Base-by-base conservation (phyloP, 2,329 filamentous ascomycete genomes). In the Akanthomyces muscarius region DNA sequence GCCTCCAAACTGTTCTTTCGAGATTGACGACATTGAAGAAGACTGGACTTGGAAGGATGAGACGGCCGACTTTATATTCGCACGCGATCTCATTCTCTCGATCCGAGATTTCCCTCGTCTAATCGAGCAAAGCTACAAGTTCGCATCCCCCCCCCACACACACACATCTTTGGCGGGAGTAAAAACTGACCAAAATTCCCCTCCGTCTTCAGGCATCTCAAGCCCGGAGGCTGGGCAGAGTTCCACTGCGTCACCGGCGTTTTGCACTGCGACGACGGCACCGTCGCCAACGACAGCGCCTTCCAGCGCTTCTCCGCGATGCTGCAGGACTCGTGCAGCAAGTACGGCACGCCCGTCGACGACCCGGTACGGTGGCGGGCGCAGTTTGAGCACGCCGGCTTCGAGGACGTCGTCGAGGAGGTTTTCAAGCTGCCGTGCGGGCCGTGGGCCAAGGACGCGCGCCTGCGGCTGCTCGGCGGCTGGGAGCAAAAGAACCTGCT, bases 361-460 rank as follows among this genome's bases (percentile, higher is more conserved):
- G 70, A 69, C 25, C 70, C 69, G 1, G 64, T 65, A n/a, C 63
- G 66, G 10, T 72, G 68, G 64, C 68, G 68, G 53, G 44, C 58
- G n/a, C 75, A 76, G 63, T 73, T 85, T 63, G 72, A 18, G 77
- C 79, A 30, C n/a, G 78, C 78, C 0, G 84, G 83, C 5, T 85
- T 86, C 67, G 72, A 75, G 56, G 74, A 82, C 65, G 77, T 86
- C 0, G 69, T 70, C 1, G 77, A 83, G 68, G 70, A 75, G 10
- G 69, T 80, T 23, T 79, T 74, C 68, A 80, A 78, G 70, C 75
- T 81, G 68, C 81, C 81, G 1, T 73, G 75, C 63, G 78, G 77
- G 65, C 72, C 76, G 7, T 84, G 82, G 81, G 76, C 81, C 0
- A 79, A 77, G 58, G 78, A 82, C 50, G 74, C 74, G 41, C 77